Evolutionary conservation across 1,284 basidiomycete genomes (phyloP), one percentile per base, ranked within the genome.

Genomic region (Coriolopsis trogii): DNA sequence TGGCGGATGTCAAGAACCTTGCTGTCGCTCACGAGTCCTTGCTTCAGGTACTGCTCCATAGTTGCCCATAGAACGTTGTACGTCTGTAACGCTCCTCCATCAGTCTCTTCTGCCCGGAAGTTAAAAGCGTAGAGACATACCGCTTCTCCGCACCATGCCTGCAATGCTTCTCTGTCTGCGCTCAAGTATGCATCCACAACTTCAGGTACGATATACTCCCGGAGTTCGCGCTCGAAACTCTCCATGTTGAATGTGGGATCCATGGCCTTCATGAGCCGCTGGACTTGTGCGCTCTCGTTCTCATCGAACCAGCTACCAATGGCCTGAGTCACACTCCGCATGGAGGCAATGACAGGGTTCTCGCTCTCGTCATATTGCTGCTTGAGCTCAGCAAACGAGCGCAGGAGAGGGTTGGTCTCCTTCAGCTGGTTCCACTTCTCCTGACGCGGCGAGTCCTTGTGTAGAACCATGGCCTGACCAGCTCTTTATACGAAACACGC

Each of bases 51-150:
- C 61, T 93, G 90, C 63, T 97, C 94, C 83, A 99, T 91, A 3
- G 95, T 97, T 3, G 96, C 96, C 89, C 95, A 97, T 3, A 98
- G 80, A 10, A 99, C 92, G 65, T 98, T 98, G 72, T 95, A 94
- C 2, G 94, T 95, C 92, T 95, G 54, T 0, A n/a, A 20, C 5
- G 10, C 13, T 10, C 4, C 12, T 8, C 10, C 8, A 24, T 30
- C 2, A 42, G 13, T 18, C 3, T 6, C 15, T 10, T 5, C 3
- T 20, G 25, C 30, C 6, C 15, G 42, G 13, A 23, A n/a, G 43
- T 20, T 10, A 20, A 42, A 29, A 41, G 38, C 31, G 37, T 18
- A 49, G 25, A n/a, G 12, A 77, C 92, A 67, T 63, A 95, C 93
- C 48, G 93, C 97, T 73, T 99, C 97, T 28, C 92, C 86, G 69